A percentile compares a stretch with the other conserved stretches of the same genome.
phyloP scores from a whole-genome alignment of 805 yeast genomes.

The Lachancea kluyveri region DNA sequence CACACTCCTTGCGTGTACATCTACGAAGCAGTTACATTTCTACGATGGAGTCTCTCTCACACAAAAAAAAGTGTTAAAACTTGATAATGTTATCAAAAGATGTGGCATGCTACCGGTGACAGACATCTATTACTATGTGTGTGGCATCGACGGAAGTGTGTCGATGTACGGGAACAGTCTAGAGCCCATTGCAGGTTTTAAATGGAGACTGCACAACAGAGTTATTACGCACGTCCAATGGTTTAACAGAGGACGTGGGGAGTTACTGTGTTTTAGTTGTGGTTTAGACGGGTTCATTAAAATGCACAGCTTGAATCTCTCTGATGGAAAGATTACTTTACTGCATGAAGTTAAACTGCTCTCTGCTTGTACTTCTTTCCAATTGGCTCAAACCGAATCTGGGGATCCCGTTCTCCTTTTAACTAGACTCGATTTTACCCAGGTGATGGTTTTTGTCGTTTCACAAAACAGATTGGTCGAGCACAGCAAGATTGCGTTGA shows the following conservation, averaged over 20 bases:
- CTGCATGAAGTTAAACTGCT: slow-evolving; percentile 32
- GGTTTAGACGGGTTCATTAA: slow-evolving; percentile 54
- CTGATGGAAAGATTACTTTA: slow-evolving; percentile 6
- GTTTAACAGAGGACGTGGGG: slow-evolving; percentile 10
- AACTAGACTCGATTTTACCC: slow-evolving; percentile 55
- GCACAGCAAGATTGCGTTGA: slow-evolving; percentile 47
- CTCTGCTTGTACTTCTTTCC: slow-evolving; percentile 49
- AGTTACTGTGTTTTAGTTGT: slow-evolving; percentile 36
- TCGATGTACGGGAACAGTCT: slow-evolving; percentile 8
- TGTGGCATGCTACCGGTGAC: slow-evolving; percentile 13
- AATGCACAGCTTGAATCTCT: slow-evolving; percentile 22
- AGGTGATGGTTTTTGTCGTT: slow-evolving; percentile 32
- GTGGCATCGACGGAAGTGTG: slow-evolving; percentile 24
- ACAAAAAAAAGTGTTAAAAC: neutral
- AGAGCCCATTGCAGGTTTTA: neutral
- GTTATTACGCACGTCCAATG: slow-evolving; percentile 33
- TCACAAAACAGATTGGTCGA: slow-evolving; percentile 26
- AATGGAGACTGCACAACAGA: slow-evolving; percentile 34
- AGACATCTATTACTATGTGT: slow-evolving; percentile 10
- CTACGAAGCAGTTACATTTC: slow-evolving; percentile 1
- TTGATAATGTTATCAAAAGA: slow-evolving; percentile 16
- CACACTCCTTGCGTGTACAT: slow-evolving; percentile 1
- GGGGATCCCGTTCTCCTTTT: slow-evolving; percentile 40
- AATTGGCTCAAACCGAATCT: slow-evolving; percentile 25
- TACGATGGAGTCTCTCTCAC: slow-evolving; percentile 1